Evolutionary conservation across 176 grass and related monocot genomes (phyloP).

Genomic region (Avena insularis): DNA sequence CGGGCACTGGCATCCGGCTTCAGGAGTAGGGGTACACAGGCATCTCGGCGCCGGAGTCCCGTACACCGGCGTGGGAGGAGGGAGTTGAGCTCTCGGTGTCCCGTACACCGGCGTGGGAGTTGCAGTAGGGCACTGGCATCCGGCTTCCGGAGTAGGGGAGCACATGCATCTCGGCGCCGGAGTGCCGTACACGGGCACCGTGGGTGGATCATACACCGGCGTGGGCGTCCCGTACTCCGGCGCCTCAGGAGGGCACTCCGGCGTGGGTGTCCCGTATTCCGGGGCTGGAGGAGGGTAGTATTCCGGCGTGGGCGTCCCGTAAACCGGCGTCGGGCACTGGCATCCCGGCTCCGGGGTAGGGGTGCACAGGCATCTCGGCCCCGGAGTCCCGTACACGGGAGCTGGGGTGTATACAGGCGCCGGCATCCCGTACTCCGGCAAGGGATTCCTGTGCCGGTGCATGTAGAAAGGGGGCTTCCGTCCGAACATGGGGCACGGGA

Average conservation of each 20-base stretch:
- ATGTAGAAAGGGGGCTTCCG: not conserved
- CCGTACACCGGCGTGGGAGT: not conserved
- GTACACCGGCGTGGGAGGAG: not conserved
- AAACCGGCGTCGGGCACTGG: not conserved
- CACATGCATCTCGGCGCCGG: not conserved
- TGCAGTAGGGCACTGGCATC: not conserved
- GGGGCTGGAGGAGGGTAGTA: not conserved
- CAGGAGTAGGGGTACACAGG: not conserved
- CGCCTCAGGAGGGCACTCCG: not conserved
- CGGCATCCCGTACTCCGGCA: not conserved
- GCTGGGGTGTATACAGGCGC: not conserved
- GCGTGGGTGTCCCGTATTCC: not conserved
- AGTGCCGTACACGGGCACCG: not conserved
- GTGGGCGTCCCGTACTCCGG: not conserved
- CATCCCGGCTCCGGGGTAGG: not conserved
- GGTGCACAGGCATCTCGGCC: conserved; percentile 3
- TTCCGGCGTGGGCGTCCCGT: conserved; percentile 3
- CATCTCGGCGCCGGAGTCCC: not conserved
- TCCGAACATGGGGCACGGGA: not conserved
- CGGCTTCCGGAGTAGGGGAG: not conserved
- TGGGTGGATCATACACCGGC: not conserved
- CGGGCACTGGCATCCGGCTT: not conserved
- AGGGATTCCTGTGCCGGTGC: conserved; percentile 3
- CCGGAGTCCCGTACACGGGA: conserved; percentile 7
- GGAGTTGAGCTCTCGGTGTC: not conserved